A percentile compares a stretch with the other conserved stretches of the same genome.
phyloP scores from a whole-genome alignment of 768 basidiomycete genomes.

The Coprinopsis marcescibilis region DNA sequence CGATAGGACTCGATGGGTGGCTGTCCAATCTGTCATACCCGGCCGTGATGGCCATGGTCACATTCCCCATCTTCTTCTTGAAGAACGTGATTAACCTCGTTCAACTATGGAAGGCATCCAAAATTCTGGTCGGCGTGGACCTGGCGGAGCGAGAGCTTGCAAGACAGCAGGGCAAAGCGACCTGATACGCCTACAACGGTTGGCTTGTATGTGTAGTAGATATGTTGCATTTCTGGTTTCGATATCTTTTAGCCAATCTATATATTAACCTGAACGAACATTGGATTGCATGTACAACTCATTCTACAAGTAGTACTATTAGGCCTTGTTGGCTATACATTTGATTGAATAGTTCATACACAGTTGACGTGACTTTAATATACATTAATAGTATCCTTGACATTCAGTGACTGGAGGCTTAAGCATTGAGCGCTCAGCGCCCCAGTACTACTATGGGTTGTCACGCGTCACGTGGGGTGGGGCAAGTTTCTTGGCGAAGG shows the following conservation, averaged over 20 bases:
- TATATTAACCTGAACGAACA: slow-evolving; percentile 6
- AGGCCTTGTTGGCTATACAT: no score
- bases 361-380: no score
- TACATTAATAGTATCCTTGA: no score
- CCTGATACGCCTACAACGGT: slow-evolving; percentile 10
- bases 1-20: slow-evolving; percentile 47
- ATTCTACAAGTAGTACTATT: no score
- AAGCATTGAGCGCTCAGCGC: no score
- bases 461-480: no score
- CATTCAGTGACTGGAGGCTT: no score
- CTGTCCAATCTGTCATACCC: slow-evolving; percentile 61
- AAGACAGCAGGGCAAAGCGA: slow-evolving; percentile 34
- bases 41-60: slow-evolving; percentile 57
- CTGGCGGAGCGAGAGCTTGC: slow-evolving; percentile 76
- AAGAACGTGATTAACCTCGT: slow-evolving; percentile 96
- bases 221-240: slow-evolving; percentile 11
- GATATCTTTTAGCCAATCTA: slow-evolving; percentile 9
- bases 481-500: no score
- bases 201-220: background rate
- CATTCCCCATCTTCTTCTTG: slow-evolving; percentile 59
- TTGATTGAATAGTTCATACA: no score
- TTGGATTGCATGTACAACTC: background rate
- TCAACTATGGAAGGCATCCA: slow-evolving; percentile 97
- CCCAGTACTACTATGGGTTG: no score
- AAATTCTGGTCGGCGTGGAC: slow-evolving; percentile 91